Percentiles rank a stretch among this genome's conserved stretches.
These are phyloP conservation scores for Xylariales sp. DNA, from an alignment of 2,329 filamentous ascomycete species.

Conservation along the genomic window DNA sequence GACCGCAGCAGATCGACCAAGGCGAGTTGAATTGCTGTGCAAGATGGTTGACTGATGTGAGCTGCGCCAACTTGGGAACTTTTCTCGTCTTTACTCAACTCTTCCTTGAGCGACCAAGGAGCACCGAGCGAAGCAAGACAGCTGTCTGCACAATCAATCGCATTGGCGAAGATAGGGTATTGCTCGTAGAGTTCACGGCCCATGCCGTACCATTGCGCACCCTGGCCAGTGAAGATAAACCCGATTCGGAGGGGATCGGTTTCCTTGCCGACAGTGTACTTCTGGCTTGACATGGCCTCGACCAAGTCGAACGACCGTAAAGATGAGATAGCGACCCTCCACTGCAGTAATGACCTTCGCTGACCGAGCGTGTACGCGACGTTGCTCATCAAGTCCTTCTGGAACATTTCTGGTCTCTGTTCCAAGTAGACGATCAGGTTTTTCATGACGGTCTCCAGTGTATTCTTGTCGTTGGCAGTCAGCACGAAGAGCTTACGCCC, in stretches of 20 bases:
- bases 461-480: slow-evolving; percentile 35
- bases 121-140: slow-evolving; percentile 27
- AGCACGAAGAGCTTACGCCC: slow-evolving; percentile 38
- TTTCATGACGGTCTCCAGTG: slow-evolving; percentile 32
- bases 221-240: slow-evolving; percentile 39
- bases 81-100: slow-evolving; percentile 30
- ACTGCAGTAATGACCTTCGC: slow-evolving; percentile 38
- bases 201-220: slow-evolving; percentile 37
- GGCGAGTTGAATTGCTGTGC: slow-evolving; percentile 34
- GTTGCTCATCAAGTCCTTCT: slow-evolving; percentile 38
- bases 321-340: slow-evolving; percentile 39
- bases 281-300: slow-evolving; percentile 36
- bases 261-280: slow-evolving; percentile 31
- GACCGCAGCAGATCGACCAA: slow-evolving; percentile 30
- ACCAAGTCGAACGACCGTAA: slow-evolving; percentile 40
- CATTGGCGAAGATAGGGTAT: slow-evolving; percentile 30
- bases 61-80: slow-evolving; percentile 31
- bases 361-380: slow-evolving; percentile 44
- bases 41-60: slow-evolving; percentile 35
- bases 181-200: slow-evolving; percentile 34
- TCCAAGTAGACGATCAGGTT: slow-evolving; percentile 37
- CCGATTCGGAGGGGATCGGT: slow-evolving; percentile 30
- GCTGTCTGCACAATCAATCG: slow-evolving; percentile 30
- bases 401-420: slow-evolving; percentile 38
- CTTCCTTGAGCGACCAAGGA: slow-evolving; percentile 32